Evolutionary conservation across 2,329 filamentous ascomycete genomes (phyloP).

Genomic region (Helicocarpus griseus): DNA sequence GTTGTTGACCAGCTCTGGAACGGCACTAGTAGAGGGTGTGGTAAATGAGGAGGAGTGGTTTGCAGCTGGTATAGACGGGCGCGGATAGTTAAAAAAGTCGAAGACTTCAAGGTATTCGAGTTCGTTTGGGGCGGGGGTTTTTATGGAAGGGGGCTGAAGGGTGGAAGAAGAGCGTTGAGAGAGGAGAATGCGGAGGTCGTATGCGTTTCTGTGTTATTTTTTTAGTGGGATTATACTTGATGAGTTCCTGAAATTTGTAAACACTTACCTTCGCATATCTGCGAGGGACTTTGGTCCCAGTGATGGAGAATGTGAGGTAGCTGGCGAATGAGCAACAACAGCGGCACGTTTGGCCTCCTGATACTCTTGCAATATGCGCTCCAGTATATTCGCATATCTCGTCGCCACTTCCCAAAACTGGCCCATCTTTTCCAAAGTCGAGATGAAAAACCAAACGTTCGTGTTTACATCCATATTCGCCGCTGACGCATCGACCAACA

Average conservation of each 20-base stretch:
- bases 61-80: neutral
- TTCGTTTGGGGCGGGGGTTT: conserved; percentile 31
- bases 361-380: conserved; percentile 24
- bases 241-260: too few species aligned
- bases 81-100: conserved; percentile 38
- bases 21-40: neutral
- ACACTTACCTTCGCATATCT: conserved; percentile 33
- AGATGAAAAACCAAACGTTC: conserved; percentile 37
- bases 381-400: conserved; percentile 34
- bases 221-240: conserved; percentile 8
- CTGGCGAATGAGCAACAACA: neutral
- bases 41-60: neutral
- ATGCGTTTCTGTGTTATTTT: conserved; percentile 18
- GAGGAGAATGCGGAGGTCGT: conserved; percentile 32
- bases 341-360: conserved; percentile 3
- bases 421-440: conserved; percentile 33
- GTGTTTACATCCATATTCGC: conserved; percentile 28
- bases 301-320: neutral
- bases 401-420: conserved; percentile 38
- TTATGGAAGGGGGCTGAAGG: conserved; percentile 31
- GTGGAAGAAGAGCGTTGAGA: conserved; percentile 28
- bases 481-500: conserved; percentile 35
- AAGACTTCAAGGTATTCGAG: conserved; percentile 39
- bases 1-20: neutral
- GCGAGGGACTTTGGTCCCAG: conserved; percentile 24